These are phyloP conservation scores for Nakazawaea anatomiae DNA, from an alignment of 805 yeast genomes.

Conservation along the genomic window DNA sequence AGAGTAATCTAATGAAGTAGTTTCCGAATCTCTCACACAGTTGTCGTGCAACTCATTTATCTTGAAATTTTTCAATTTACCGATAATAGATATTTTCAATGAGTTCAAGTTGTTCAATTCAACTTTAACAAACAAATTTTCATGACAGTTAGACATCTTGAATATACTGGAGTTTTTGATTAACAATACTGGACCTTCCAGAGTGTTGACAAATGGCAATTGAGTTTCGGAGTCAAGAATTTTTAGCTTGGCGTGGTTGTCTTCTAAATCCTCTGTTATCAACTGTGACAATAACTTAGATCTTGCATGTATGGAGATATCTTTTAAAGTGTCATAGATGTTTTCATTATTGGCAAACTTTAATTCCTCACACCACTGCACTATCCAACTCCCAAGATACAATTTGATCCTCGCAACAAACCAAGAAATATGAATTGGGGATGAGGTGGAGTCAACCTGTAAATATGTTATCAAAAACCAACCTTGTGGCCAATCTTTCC, in stretches of 20 bases:
- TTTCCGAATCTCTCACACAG: constrained; percentile 4
- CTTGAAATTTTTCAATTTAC: constrained; percentile 20
- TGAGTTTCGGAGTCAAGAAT: constrained; percentile 15
- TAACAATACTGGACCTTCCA: constrained; percentile 26
- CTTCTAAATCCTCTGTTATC: constrained; percentile 43
- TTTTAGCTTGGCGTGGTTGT: constrained; percentile 32
- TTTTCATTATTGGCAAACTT: constrained; percentile 11
- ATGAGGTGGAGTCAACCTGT: constrained; percentile 1
- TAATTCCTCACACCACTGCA: constrained; percentile 39
- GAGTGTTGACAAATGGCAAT: constrained; percentile 16
- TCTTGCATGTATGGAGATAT: constrained; percentile 36
- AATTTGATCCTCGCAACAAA: constrained; percentile 48
- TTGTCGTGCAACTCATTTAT: constrained; percentile 8
- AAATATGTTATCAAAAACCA: constrained; percentile 44
- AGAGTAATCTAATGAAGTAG: constrained; percentile 7
- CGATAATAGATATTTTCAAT: constrained; percentile 27
- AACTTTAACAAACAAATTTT: constrained; percentile 26
- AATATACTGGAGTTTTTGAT: constrained; percentile 30
- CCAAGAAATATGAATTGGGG: constrained; percentile 34
- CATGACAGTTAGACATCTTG: constrained; percentile 29
- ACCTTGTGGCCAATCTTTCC: constrained; percentile 50
- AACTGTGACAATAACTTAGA: constrained; percentile 45
- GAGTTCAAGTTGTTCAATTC: constrained; percentile 19
- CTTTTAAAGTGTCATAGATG: constrained; percentile 28
- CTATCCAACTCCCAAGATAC: constrained; percentile 46